These are phyloP conservation scores for Fusarium sp. DNA, from an alignment of 2,329 filamentous ascomycete genomes.

Conservation along the genomic window DNA sequence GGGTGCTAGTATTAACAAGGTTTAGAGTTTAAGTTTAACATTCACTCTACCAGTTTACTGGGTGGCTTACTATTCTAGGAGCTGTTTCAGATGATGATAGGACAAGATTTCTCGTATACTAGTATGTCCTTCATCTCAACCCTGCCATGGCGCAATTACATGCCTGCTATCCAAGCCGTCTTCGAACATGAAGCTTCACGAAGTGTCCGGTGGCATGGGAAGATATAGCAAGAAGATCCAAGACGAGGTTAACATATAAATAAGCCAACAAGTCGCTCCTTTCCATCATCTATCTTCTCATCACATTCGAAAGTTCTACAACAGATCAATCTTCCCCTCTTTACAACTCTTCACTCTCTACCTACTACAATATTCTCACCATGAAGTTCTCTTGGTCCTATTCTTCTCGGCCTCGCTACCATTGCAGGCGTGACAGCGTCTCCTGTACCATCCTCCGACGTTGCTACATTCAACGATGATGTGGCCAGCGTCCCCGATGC, in stretches of 20 bases:
- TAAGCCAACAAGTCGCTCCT: no score
- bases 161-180: neutral
- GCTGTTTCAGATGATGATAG: neutral
- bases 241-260: neutral
- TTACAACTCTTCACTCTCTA: neutral
- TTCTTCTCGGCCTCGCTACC: neutral
- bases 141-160: neutral
- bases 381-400: neutral
- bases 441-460: neutral
- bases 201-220: no score
- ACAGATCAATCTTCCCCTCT: neutral
- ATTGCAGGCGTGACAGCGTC: neutral
- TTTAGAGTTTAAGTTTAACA: neutral
- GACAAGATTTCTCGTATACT: neutral
- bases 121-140: neutral
- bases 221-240: neutral
- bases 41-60: neutral
- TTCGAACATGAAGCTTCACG: neutral
- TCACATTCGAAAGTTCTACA: neutral
- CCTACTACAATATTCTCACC: no score
- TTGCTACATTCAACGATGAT: neutral
- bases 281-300: neutral
- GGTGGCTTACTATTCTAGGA: no score
- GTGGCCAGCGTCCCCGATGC: neutral
- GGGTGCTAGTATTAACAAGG: neutral